Base-by-base conservation (phyloP, 768 basidiomycete species). In the Boletus rubescentipes region DNA sequence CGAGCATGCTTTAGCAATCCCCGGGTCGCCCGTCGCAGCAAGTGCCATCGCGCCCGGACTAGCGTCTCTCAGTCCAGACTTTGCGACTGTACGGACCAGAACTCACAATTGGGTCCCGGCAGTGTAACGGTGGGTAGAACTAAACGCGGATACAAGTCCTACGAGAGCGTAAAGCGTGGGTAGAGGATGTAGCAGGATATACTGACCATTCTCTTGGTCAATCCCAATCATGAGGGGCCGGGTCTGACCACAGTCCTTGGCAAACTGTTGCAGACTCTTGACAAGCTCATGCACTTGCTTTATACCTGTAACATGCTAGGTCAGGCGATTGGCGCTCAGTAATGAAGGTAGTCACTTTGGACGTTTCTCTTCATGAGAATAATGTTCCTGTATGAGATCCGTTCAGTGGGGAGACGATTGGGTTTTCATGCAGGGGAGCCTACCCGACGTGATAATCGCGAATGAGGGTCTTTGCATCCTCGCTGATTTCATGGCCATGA, bases 21-120 rank as follows among this genome's bases (percentile, higher is more conserved):
- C 66, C 6, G 75, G 67, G 1, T 79, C 79, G 3, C 72, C 70
- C 0, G 82, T 79, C 4, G 85, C 83, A 3, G 83, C 83, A 2
- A 86, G 72, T 0, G 85, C 83, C 87, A 88, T 89, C 6, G 87
- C 86, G 0, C 86, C 87, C 15, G 87, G 87, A 53, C 87, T 88
- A 47, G 11, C 9, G 44, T 23, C 34, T 31, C 21, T 53, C 37
- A 55, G 46, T 16, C 10, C 29, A n/a, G 9, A 31, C n/a, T 21
- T 10, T 37, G 42, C 15, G 46, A 50, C 5, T 20, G 12, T 10
- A n/a, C 18, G 9, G 16, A 12, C 18, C 16, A 40, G 35, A 43
- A 75, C 83, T 62, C 57, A 86, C 87, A 87, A 88, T 55, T 85
- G 84, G 3, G 87, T 86, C 0, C 84, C 86, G 15, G 82, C 81